Evolutionary conservation across 106 monocot species (phyloP).

Genomic region (Dioscorea alata): DNA sequence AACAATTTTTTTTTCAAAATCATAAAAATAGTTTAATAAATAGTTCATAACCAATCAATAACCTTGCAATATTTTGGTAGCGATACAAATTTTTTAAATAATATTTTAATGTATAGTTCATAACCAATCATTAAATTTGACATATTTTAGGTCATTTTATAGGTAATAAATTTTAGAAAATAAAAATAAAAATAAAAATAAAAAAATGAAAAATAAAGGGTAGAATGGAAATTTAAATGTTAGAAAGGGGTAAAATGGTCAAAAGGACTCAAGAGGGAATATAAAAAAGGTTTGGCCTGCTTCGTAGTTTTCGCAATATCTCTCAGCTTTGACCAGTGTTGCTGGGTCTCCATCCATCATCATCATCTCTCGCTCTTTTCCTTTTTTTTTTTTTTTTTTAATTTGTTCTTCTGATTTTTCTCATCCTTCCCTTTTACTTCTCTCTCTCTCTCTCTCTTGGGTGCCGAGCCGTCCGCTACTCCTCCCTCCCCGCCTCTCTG

Average conservation of each 20-base stretch:
- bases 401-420: background rate
- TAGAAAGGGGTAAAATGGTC: background rate
- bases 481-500: too few species aligned
- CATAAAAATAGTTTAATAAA: too few species aligned
- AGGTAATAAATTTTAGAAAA: background rate
- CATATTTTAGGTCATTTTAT: too few species aligned
- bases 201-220: background rate
- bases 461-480: background rate
- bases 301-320: conserved; percentile 25
- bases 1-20: too few species aligned
- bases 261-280: background rate
- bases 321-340: conserved; percentile 50
- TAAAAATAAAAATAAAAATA: background rate
- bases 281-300: conserved; percentile 1
- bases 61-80: too few species aligned
- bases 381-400: background rate
- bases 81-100: too few species aligned
- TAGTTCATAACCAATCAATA: too few species aligned
- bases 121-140: too few species aligned
- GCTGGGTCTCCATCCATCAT: background rate
- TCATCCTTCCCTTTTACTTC: background rate
- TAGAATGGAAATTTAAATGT: background rate
- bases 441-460: conserved; percentile 1
- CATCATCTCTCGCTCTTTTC: conserved; percentile 7
- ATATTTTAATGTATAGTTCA: too few species aligned